Base-by-base conservation (phyloP, 139 green algal genomes). In the Picochlorum sp. region DNA sequence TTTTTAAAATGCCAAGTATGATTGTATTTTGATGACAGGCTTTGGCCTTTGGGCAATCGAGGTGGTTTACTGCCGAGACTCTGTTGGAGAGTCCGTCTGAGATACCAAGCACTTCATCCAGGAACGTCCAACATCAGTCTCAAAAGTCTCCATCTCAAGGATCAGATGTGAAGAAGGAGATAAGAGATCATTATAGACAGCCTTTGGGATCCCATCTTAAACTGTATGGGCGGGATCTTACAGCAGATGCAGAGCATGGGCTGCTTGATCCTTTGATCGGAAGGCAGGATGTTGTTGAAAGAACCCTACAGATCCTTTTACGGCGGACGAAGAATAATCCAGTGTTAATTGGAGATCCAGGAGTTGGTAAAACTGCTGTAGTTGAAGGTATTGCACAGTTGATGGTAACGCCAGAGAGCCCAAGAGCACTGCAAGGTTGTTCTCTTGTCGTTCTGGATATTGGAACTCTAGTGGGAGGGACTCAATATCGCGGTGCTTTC, bases 291-390 rank as follows among this genome's bases (percentile, higher is more conserved):
- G 71, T 89, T 30, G 60, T 89, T 1, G 52, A 75, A 41, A 61
- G 81, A 3, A 41, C 61, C 3, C 40, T 87, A 55, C 79, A 95
- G 78, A 79, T 96, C 36, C 69, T 96, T 29, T 71, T 88, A 24
- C 68, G 88, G 7, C 76, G 88, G 26, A 91, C 84, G 37, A 96
- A 88, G 68, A 94, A 95, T 77, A 96, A 96, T 76, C 88, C 88
- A 8, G 74, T 84, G 33, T 70, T 96, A 24, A 84, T 95, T 18
- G 88, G 88, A 2, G 88, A 96, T 47, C 85, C 88, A 1, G 88
- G 88, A 14, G 86, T 94, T 30, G 88, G 86, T 47, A 90, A 91
- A 65, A 85, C 83, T 1, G 87, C 87, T 6, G 67, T 96, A 25
- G 85, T 81, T 26, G 88, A 96, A 72, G 88, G 88, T 50, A 79